Evolutionary conservation across 1,284 basidiomycete genomes (phyloP), one percentile per base, ranked within the genome.

Genomic region (Acaromyces ingoldii): DNA sequence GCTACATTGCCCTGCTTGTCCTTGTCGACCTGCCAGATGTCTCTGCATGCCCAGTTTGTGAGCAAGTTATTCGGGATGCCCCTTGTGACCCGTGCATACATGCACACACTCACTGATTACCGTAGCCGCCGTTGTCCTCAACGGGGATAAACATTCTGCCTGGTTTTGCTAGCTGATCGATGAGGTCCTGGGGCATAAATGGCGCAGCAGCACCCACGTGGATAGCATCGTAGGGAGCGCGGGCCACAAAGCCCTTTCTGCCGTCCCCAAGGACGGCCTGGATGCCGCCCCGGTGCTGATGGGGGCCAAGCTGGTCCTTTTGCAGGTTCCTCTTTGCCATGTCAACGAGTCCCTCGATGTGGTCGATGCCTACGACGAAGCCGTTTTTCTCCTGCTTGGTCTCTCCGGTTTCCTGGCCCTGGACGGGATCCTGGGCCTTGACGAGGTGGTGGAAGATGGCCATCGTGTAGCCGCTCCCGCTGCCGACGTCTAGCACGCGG

Each of bases 131-230:
- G 5, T 49, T 33, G 26, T 80, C 81, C 4, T 90, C 91, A 6
- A 97, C 86, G 1, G 92, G 92, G 48, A 96, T 88, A 77, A 96
- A 93, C 86, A 96, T 89, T 45, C 89, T 80, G 1, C 93, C 93
- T 0, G 90, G 90, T 1, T 77, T 76, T 11, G 86, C 87, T 3
- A 97, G 84, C 59, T 79, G 80, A 13, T 89, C 82, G 24, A 97
- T 74, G 0, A 97, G 81, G 0, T 81, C 74, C 30, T 82, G 74
- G 0, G 91, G 91, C 3, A 68, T 56, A 9, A 49, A 49, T 0
- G 88, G 86, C 0, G 91, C 85, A 0, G 92, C 91, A 0, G 93
- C 93, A 4, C 93, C 93, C 19, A 97, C 93, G 67, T 98, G 93
- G 42, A 97, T 97, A 0, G 84, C 87, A 61, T 89, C 83, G 73